Evolutionary conservation across 495 filamentous ascomycete species (phyloP), one percentile per base, ranked within the genome.

Genomic region (Aspergillus heteromorphus): DNA sequence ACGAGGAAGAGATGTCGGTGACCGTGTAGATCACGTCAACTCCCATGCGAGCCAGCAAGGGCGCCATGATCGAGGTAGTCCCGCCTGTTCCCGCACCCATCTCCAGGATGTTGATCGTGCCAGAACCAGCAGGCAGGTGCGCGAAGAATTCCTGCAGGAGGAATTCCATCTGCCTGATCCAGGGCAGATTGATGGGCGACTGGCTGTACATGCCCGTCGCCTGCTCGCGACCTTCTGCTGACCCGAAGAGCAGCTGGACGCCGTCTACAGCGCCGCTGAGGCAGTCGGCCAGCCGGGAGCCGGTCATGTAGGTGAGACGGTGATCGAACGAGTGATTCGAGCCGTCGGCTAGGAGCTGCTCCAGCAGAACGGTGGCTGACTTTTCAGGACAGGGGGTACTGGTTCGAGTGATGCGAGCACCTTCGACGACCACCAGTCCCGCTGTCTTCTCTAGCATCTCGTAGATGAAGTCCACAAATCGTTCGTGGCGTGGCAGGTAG

Each of bases 61-160:
- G 59, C 21, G 66, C 61, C 2, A 76, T 54, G 31, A 41, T 42
- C 18, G 53, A 56, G 1, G 73, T 76, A 0, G 73, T 73, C 2
- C 73, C 73, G 43, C 73, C 73, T 6, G 68, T 73, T 7, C 73
- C 73, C 0, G 71, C 73, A 16, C 73, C 74, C 45, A 78, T 54
- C 48, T 78, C 74, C 0, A 78, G 63, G 2, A 75, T 72, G 6
- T 67, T 67, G 2, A 72, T 13, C 0, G 59, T 51, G 47, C 48
- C 63, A 2, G 56, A 4, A 27, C 16, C 9, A n/a, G 38, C 20
- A 7, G 59, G 54, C 2, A 69, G 29, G 18, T 63, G 64, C 10
- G 52, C 17, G n/a, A 64, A 53, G 17, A 74, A 54, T 25, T 57
- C 56, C 13, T 51, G 53, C n/a, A 77, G 41, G 48, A 77, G 70